These are phyloP conservation scores for Drechslera avenae DNA, from an alignment of 2,329 filamentous ascomycete genomes.

Conservation along the genomic window DNA sequence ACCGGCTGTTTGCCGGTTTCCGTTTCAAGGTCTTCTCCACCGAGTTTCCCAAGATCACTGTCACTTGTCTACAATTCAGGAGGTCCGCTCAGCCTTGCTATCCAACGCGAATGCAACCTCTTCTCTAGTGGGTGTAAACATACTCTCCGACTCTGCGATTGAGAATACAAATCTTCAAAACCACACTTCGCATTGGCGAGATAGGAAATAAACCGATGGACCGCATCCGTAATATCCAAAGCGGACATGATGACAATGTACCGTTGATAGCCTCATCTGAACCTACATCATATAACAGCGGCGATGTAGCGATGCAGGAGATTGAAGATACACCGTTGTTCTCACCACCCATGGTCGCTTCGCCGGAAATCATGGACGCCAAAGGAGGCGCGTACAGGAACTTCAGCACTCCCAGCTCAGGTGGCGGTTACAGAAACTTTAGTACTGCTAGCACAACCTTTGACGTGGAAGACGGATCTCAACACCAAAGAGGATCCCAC, in stretches of 20 bases:
- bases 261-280: constrained; percentile 21
- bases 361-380: constrained; percentile 19
- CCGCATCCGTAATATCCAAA: constrained; percentile 4
- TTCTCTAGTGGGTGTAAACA: neutral
- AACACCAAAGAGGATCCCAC: constrained; percentile 13
- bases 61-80: too few relatives aligned
- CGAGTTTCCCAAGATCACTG: neutral
- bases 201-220: constrained; percentile 8
- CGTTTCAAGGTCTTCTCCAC: neutral
- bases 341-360: constrained; percentile 20
- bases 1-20: neutral
- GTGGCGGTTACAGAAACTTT: constrained; percentile 25
- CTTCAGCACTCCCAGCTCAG: constrained; percentile 15
- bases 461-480: constrained; percentile 27
- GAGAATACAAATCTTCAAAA: neutral
- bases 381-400: constrained; percentile 29
- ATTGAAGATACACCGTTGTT: constrained; percentile 14
- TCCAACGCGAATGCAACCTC: neutral
- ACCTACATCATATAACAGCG: constrained; percentile 21
- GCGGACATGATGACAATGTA: constrained; percentile 10
- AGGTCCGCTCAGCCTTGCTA: neutral
- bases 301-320: constrained; percentile 33
- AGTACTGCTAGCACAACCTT: constrained; percentile 19
- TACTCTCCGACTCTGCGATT: neutral
- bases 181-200: neutral